Evolutionary conservation across 768 basidiomycete species (phyloP).

Genomic region (Lactifluus volemus): DNA sequence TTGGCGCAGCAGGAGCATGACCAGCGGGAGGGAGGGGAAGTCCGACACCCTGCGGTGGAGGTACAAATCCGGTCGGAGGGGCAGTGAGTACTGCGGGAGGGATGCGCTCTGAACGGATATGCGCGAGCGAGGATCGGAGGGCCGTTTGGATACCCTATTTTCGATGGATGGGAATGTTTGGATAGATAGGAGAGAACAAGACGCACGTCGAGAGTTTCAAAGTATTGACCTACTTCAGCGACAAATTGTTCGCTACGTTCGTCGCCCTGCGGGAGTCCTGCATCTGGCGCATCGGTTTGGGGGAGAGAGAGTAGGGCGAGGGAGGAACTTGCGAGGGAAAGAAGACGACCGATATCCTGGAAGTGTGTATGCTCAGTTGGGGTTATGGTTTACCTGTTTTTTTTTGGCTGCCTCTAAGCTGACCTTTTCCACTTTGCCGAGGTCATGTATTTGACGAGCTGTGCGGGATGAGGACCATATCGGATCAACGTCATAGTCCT

Average conservation of each 20-base stretch:
- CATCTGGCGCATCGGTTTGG: constrained; percentile 64
- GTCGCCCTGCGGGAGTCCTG: constrained; percentile 66
- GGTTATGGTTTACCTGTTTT: too few species aligned
- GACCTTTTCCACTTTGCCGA: constrained; percentile 77
- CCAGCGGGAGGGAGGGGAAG: constrained; percentile 39
- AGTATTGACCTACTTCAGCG: constrained; percentile 77
- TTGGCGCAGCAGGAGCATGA: background rate
- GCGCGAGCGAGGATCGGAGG: constrained; percentile 71
- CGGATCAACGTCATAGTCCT: constrained; percentile 36
- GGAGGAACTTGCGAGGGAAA: constrained; percentile 68
- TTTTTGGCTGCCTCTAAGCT: background rate
- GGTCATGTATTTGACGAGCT: constrained; percentile 70
- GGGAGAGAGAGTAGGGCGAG: constrained; percentile 75
- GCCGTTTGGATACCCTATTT: constrained; percentile 63
- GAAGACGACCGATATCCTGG: constrained; percentile 71
- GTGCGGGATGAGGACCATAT: constrained; percentile 79
- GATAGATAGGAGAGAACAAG: background rate
- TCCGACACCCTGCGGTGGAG: constrained; percentile 71
- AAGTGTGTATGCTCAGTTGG: background rate
- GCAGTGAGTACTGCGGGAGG: constrained; percentile 85
- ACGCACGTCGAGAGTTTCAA: constrained; percentile 68
- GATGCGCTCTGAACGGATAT: constrained; percentile 73
- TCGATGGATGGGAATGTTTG: background rate
- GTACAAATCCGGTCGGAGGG: constrained; percentile 61
- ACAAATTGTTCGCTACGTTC: constrained; percentile 83